A percentile compares a stretch with the other conserved stretches of the same genome.
Conservation (phyloP, 257 asterid genomes). For the Solanum piurae region DNA sequence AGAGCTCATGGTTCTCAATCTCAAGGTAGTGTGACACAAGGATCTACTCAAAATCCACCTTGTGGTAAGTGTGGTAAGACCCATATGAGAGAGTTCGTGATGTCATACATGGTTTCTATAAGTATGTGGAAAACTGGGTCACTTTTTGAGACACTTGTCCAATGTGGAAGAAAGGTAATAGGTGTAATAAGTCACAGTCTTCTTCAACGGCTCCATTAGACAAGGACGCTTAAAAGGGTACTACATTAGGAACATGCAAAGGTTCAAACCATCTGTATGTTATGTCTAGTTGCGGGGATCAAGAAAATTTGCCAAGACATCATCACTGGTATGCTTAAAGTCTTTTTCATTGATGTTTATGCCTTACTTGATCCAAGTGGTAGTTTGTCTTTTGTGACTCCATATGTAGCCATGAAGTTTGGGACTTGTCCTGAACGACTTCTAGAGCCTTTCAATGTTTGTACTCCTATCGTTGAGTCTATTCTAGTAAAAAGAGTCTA, state of each 20-base stretch:
- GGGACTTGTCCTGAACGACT: background rate
- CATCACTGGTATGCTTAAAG: background rate
- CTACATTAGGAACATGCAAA: background rate
- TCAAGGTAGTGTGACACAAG: background rate
- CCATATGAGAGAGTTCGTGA: background rate
- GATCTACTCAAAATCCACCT: background rate
- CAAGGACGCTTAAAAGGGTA: background rate
- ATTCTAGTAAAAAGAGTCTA: background rate
- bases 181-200: background rate
- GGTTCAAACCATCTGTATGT: background rate
- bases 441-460: background rate
- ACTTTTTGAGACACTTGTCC: background rate
- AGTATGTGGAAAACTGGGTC: background rate
- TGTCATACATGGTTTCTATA: too few relatives aligned
- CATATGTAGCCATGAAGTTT: background rate
- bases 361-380: too few relatives aligned
- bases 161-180: background rate
- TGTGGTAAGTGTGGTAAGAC: background rate
- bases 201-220: background rate
- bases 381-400: background rate
- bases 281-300: background rate
- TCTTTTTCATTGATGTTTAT: too few relatives aligned
- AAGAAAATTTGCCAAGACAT: background rate
- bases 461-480: background rate
- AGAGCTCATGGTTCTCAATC: background rate